Conservation (phyloP, 2,329 filamentous ascomycete species). For the Thelonectria blattea region DNA sequence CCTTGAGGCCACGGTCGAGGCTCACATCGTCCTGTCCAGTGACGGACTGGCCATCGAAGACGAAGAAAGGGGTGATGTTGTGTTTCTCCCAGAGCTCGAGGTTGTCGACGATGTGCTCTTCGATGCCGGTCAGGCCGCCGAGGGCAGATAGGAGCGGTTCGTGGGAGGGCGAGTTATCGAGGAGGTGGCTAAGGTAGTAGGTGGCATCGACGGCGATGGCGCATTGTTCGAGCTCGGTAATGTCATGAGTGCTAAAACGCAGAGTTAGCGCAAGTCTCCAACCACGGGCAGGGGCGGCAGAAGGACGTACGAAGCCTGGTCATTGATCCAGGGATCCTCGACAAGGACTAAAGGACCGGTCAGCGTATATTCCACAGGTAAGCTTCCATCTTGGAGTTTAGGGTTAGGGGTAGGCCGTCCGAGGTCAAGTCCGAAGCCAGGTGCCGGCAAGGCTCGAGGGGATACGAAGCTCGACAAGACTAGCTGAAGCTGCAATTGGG, state of each 20-base stretch:
- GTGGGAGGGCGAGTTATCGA: conserved; percentile 72
- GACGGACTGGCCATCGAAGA: conserved; percentile 88
- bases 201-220: conserved; percentile 87
- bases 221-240: conserved; percentile 75
- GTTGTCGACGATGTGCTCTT: conserved; percentile 76
- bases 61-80: conserved; percentile 80
- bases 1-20: conserved; percentile 67
- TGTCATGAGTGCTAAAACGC: conserved; percentile 58
- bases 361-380: conserved; percentile 24
- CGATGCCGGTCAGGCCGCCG: conserved; percentile 84
- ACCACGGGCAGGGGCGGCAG: conserved; percentile 5
- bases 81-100: conserved; percentile 73
- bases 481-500: conserved; percentile 33
- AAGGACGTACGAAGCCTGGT: conserved; percentile 45
- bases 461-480: conserved; percentile 12
- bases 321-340: conserved; percentile 49
- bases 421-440: conserved; percentile 14
- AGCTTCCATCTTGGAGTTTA: conserved; percentile 3
- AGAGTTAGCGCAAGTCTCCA: conserved; percentile 30
- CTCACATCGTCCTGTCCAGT: conserved; percentile 76
- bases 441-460: conserved; percentile 8
- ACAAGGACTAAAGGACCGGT: conserved; percentile 42
- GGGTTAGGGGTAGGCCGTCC: conserved; percentile 8
- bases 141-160: conserved; percentile 91
- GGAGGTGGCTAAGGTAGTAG: conserved; percentile 82